Base-by-base conservation (phyloP, 495 filamentous ascomycete species). In the Xylaria longipes region DNA sequence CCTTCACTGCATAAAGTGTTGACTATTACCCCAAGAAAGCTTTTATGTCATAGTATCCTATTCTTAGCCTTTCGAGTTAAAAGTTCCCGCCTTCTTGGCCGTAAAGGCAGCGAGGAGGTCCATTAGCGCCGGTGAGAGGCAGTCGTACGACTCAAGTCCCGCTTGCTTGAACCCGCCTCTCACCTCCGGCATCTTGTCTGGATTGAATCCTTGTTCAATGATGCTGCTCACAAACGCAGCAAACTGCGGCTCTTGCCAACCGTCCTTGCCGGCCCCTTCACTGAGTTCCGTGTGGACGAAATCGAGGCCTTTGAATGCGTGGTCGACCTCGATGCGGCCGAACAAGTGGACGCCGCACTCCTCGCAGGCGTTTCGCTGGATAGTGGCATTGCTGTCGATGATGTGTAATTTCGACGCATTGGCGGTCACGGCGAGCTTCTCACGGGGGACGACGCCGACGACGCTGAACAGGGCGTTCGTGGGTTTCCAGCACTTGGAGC, bases 401-500 rank as follows among this genome's bases (percentile, higher is more conserved):
- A 89, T 77, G n/a, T 71, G 1, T 0, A 90, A 84, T 75, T 89
- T 89, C 20, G 80, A 74, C n/a, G 33, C 83, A 76, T 87, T 84
- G 31, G 84, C 83, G 4, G 86, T 84, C 5, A 89, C 84, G 22
- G 73, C 69, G 46, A 90, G 70, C 25, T 83, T 77, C 64, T 82
- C 81, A 17, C 77, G 74, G 37, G 87, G 83, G 4, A 90, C 74
- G 46, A 89, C 88, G 64, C 80, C 88, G 43, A 90, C 86, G 73
- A 90, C 68, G 74, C 86, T 86, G 83, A 91, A 91, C 69, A 89
- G 84, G 2, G 87, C 79, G 41, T 86, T 84, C 0, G 71, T 43
- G 5, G 88, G 88, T 76, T 90, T 90, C 88, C 88, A 89, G 83
- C 88, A 90, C 75, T 89, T 88, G 71, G 88, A 90, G 81, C 89